phyloP scores from a whole-genome alignment of 2,329 filamentous ascomycete genomes.

The Diplodia scrobiculata region DNA sequence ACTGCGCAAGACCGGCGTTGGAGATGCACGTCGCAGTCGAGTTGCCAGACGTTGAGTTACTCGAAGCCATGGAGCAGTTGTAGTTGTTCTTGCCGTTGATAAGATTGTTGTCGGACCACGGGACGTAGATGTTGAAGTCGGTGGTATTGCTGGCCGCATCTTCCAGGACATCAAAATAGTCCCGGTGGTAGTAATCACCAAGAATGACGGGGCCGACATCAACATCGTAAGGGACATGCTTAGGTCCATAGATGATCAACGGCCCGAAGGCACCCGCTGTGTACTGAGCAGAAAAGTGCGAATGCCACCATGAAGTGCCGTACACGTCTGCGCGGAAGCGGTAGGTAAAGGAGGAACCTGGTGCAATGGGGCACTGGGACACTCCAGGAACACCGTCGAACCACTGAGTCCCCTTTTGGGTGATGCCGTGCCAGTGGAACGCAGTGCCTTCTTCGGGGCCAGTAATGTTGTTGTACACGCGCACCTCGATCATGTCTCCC shows the following conservation, averaged over 20 bases:
- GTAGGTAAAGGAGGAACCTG: not conserved
- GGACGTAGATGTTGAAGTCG: too few species aligned
- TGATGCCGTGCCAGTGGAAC: not conserved
- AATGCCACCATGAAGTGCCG: not conserved
- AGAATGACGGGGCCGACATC: not conserved
- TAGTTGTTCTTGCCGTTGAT: constrained; percentile 38
- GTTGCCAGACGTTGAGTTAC: too few species aligned
- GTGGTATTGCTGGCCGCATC: too few species aligned
- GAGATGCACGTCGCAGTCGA: too few species aligned
- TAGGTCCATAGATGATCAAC: not conserved
- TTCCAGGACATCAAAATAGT: too few species aligned
- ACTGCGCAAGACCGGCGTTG: constrained; percentile 36
- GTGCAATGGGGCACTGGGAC: not conserved
- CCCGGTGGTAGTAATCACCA: too few species aligned
- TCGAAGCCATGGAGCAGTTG: constrained; percentile 31
- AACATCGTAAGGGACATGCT: not conserved
- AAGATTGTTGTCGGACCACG: constrained; percentile 31
- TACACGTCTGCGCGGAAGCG: not conserved
- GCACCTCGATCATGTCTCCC: too few species aligned
- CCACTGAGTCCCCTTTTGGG: not conserved
- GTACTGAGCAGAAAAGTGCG: not conserved
- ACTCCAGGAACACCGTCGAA: not conserved
- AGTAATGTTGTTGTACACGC: not conserved
- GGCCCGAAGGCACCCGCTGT: not conserved
- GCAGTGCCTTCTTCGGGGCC: too few species aligned